Conservation (phyloP, 2,329 filamentous ascomycete genomes). For the Exophiala dermatitidis region DNA sequence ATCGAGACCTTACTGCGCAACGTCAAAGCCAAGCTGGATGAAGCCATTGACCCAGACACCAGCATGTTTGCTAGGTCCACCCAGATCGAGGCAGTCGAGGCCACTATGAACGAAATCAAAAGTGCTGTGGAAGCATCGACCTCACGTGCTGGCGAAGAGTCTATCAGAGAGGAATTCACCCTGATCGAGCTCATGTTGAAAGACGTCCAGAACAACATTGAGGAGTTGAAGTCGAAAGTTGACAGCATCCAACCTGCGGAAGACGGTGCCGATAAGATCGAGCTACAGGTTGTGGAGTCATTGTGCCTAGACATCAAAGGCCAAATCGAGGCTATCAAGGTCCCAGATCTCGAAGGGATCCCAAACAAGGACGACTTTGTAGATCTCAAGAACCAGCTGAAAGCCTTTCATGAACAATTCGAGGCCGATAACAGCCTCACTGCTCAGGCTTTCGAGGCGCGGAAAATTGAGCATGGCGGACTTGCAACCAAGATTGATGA, state of each 20-base stretch:
- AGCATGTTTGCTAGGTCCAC: conserved; percentile 61
- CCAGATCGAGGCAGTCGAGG: conserved; percentile 56
- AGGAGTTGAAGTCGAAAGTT: conserved; percentile 55
- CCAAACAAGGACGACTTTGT: conserved; percentile 70
- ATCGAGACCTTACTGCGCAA: conserved; percentile 87
- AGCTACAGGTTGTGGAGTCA: conserved; percentile 72
- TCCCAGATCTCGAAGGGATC: conserved; percentile 62
- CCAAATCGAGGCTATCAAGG: conserved; percentile 64
- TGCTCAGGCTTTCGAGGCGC: conserved; percentile 72
- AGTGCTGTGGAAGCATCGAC: conserved; percentile 60
- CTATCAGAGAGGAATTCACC: conserved; percentile 70
- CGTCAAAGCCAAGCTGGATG: conserved; percentile 80
- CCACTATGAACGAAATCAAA: conserved; percentile 66
- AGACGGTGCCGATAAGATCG: conserved; percentile 64
- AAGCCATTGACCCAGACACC: conserved; percentile 58
- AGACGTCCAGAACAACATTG: conserved; percentile 66
- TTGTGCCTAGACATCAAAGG: conserved; percentile 79
- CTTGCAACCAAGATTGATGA: conserved; percentile 72
- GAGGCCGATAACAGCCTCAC: conserved; percentile 64
- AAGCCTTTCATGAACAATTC: conserved; percentile 62
- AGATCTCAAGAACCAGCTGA: conserved; percentile 62
- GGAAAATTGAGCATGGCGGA: conserved; percentile 72
- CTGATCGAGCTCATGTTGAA: conserved; percentile 70
- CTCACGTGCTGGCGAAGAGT: conserved; percentile 59
- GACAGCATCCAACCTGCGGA: conserved; percentile 37